Percentiles rank a stretch among this genome's conserved stretches.
phyloP scores from a whole-genome alignment of 129 eudicot genomes.

The Flaveria ramosissima region DNA sequence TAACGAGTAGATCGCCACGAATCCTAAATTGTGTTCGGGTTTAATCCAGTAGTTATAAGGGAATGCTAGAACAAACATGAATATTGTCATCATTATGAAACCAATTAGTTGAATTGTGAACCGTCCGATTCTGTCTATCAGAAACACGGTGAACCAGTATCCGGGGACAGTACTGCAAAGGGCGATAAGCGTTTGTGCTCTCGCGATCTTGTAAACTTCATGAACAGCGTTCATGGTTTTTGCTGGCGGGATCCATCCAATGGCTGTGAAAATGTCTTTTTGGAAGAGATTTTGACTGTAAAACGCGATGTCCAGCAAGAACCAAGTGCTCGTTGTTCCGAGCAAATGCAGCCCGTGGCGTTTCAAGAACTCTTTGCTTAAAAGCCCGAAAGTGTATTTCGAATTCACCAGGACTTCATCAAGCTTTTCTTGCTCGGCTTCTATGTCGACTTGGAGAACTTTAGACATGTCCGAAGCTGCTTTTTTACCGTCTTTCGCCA shows the following conservation, averaged over 20 bases:
- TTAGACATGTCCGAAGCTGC: constrained; percentile 5
- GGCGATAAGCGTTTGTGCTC: constrained; percentile 1
- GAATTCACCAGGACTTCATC: background rate
- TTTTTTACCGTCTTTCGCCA: constrained; percentile 1
- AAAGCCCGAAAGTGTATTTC: background rate
- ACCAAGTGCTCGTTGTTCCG: constrained; percentile 13
- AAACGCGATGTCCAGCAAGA: constrained; percentile 3
- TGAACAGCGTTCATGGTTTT: background rate
- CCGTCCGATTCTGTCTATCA: constrained; percentile 1
- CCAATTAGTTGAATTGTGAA: constrained; percentile 4
- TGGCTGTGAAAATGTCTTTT: background rate
- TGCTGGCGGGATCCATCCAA: background rate
- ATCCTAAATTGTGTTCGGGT: background rate
- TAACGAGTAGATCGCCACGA: background rate
- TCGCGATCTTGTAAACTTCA: constrained; percentile 1
- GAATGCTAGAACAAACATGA: constrained; percentile 8
- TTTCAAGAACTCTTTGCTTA: background rate
- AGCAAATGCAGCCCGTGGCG: background rate
- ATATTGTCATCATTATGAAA: constrained; percentile 11
- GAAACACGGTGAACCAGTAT: background rate
- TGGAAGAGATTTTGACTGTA: constrained; percentile 6
- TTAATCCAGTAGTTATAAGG: background rate
- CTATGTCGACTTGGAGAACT: constrained; percentile 3
- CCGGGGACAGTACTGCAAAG: constrained; percentile 8
- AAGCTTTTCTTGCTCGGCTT: constrained; percentile 5